Evolutionary conservation across 768 basidiomycete species (phyloP).

Genomic region (Termitomyces titanicus): DNA sequence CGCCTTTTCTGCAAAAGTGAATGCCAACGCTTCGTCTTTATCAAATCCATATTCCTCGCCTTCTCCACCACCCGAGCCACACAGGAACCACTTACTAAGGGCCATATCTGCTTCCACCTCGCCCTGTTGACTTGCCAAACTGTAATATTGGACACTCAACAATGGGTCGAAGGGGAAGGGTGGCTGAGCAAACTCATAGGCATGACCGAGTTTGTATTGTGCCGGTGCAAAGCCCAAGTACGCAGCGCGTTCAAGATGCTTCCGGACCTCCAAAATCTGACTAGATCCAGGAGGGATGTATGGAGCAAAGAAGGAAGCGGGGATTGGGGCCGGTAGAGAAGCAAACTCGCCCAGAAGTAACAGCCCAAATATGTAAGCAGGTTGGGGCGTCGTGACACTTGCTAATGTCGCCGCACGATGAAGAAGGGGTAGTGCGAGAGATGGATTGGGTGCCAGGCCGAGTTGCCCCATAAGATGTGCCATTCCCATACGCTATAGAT

Average conservation of each 20-base stretch:
- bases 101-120: conserved; percentile 97
- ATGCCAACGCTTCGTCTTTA: conserved; percentile 83
- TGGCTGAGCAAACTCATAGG: conserved; percentile 86
- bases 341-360: conserved; percentile 82
- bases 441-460: conserved; percentile 47
- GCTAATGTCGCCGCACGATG: conserved; percentile 75
- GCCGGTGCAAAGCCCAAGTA: conserved; percentile 82
- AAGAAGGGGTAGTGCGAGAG: conserved; percentile 66
- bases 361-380: conserved; percentile 86
- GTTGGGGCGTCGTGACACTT: conserved; percentile 73
- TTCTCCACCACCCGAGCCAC: conserved; percentile 51
- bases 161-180: conserved; percentile 87
- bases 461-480: conserved; percentile 90
- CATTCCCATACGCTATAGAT: conserved; percentile 83
- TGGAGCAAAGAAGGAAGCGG: conserved; percentile 47
- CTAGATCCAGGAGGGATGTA: conserved; percentile 50
- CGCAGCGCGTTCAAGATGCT: conserved; percentile 80
- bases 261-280: conserved; percentile 59
- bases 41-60: conserved; percentile 57
- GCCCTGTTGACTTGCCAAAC: conserved; percentile 75
- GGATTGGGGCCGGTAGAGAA: conserved; percentile 50
- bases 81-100: conserved; percentile 94
- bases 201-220: conserved; percentile 90
- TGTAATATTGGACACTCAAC: conserved; percentile 88
- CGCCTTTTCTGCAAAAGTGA: conserved; percentile 88